Percentiles rank a stretch among this genome's conserved stretches.
Evolutionary conservation across 2,329 filamentous ascomycete genomes (phyloP).

Genomic region (Trichoderma citrinoviride): DNA sequence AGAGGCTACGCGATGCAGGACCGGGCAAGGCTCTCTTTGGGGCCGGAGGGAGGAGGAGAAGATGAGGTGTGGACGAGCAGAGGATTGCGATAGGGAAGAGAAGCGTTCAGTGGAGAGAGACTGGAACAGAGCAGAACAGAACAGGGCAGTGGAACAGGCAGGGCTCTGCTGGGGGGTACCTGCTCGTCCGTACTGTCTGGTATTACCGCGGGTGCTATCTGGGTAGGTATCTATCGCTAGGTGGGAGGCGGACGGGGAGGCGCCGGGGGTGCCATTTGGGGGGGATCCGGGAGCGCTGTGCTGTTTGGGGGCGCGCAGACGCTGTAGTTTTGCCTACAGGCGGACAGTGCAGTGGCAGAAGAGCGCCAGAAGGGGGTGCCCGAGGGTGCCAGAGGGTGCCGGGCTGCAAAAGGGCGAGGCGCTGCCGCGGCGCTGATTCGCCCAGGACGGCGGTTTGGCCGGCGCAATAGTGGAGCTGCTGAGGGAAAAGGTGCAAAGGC

Average conservation of each 20-base stretch:
- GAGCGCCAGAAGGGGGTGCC: not conserved
- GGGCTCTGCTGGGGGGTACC: too few relatives aligned
- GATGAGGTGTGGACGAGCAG: conserved; percentile 8
- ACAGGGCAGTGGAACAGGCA: not conserved
- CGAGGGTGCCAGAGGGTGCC: not conserved
- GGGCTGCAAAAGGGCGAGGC: conserved; percentile 26
- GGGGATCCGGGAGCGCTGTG: not conserved
- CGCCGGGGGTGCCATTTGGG: not conserved
- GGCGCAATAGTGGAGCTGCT: conserved; percentile 56
- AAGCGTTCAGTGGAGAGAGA: conserved; percentile 2
- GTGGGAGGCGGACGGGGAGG: conserved; percentile 3
- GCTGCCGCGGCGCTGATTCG: conserved; percentile 36
- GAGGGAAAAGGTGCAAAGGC: conserved; percentile 21
- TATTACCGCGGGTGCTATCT: too few relatives aligned
- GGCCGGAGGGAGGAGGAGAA: conserved; percentile 6
- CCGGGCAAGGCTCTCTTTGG: conserved; percentile 15
- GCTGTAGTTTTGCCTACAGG: not conserved
- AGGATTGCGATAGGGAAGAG: conserved; percentile 15
- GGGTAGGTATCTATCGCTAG: too few relatives aligned
- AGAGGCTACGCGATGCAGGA: conserved; percentile 11
- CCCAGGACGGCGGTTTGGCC: conserved; percentile 53
- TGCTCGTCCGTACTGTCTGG: too few relatives aligned
- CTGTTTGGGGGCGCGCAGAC: not conserved
- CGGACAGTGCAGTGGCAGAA: too few relatives aligned
- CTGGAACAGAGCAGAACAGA: conserved; percentile 16